Conservation (phyloP, 495 filamentous ascomycete genomes). For the Recurvomyces mirabilis region DNA sequence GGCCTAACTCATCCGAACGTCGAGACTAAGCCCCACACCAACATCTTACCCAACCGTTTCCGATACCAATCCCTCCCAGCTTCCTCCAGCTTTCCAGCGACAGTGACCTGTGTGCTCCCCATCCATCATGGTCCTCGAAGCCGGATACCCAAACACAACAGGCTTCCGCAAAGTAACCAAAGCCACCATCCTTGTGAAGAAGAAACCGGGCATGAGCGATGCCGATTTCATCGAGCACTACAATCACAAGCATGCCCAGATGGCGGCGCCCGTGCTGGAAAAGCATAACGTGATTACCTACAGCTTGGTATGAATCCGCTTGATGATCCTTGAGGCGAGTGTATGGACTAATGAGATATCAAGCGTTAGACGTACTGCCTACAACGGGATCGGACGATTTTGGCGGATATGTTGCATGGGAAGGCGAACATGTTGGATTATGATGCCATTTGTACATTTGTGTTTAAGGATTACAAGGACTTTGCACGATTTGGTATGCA, state of each 20-base stretch:
- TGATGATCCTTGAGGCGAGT: background rate
- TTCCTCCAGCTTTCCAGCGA: no score
- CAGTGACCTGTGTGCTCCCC: no score
- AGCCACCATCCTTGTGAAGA: slow-evolving; percentile 32
- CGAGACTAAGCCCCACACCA: no score
- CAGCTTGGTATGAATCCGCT: slow-evolving; percentile 26
- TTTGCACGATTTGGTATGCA: slow-evolving; percentile 33
- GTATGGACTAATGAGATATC: background rate
- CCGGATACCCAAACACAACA: slow-evolving; percentile 31
- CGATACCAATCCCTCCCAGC: no score
- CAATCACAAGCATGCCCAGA: slow-evolving; percentile 33
- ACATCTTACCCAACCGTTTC: no score
- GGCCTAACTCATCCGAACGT: no score
- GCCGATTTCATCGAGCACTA: slow-evolving; percentile 33
- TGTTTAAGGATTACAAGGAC: slow-evolving; percentile 32
- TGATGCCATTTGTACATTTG: slow-evolving; percentile 36
- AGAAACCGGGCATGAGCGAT: slow-evolving; percentile 34
- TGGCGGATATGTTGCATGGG: slow-evolving; percentile 33
- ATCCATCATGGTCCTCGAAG: slow-evolving; percentile 30
- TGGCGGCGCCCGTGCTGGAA: slow-evolving; percentile 30
- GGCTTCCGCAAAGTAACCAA: slow-evolving; percentile 36
- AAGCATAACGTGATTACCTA: slow-evolving; percentile 32
- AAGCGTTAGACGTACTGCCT: slow-evolving; percentile 31
- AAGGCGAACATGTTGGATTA: slow-evolving; percentile 31
- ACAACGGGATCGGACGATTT: slow-evolving; percentile 29